Percentiles rank a stretch among this genome's conserved stretches.
phyloP scores from a whole-genome alignment of 2,329 filamentous ascomycete genomes.

The Fusarium sp. region DNA sequence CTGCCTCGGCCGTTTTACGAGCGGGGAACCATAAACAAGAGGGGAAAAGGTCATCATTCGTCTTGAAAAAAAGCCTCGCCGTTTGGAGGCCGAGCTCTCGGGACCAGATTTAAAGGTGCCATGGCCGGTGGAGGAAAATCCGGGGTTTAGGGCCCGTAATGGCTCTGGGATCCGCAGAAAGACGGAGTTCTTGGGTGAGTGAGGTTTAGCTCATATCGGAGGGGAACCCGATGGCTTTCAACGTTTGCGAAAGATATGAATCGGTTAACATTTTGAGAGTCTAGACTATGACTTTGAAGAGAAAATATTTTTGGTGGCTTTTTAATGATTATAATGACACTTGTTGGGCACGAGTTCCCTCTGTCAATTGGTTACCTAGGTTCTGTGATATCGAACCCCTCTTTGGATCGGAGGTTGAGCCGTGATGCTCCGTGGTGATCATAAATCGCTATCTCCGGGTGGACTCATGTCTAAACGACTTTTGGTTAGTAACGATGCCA shows the following conservation, averaged over 20 bases:
- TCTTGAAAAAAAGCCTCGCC: not conserved
- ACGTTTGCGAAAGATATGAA: not conserved
- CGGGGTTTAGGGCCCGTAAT: not conserved
- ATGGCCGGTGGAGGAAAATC: constrained; percentile 11
- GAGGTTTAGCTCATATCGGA: constrained; percentile 3
- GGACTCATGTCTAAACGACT: not conserved
- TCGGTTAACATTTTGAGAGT: not conserved
- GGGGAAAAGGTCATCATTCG: not conserved
- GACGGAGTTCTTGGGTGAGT: not conserved
- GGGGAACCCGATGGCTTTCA: not conserved
- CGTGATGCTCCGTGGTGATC: constrained; percentile 4
- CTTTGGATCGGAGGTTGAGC: not conserved
- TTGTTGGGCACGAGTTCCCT: fast-evolving
- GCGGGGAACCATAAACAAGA: constrained; percentile 1
- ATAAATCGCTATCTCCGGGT: constrained; percentile 5
- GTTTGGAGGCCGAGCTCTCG: not conserved
- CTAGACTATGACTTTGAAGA: fast-evolving
- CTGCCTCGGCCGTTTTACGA: not conserved
- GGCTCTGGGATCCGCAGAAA: not conserved
- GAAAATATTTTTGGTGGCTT: fast-evolving
- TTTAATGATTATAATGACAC: not conserved
- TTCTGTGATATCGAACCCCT: not conserved
- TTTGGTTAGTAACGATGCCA: not conserved
- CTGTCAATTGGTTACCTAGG: not conserved
- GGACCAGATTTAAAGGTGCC: not conserved